phyloP scores from a whole-genome alignment of 2,329 filamentous ascomycete genomes.

The Blastomyces gilchristii region DNA sequence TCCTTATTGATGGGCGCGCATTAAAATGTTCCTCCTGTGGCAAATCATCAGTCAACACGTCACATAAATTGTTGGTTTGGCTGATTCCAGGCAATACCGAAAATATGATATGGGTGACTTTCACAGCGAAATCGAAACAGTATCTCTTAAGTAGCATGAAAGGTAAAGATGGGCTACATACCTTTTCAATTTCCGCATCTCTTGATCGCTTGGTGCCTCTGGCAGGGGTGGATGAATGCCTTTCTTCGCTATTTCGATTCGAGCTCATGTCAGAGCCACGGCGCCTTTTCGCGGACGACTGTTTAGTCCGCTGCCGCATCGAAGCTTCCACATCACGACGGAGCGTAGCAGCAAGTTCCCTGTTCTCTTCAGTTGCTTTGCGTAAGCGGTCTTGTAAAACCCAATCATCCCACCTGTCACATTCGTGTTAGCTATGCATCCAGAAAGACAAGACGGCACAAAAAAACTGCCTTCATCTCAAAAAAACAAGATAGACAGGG shows the following conservation, averaged over 20 bases:
- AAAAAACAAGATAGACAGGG: conserved; percentile 13
- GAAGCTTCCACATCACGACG: conserved; percentile 34
- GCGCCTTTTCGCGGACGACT: conserved; percentile 31
- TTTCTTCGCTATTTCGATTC: conserved; percentile 37
- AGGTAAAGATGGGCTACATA: conserved; percentile 15
- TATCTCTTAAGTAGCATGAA: neutral
- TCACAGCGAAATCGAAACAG: neutral
- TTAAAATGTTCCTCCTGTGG: conserved; percentile 79
- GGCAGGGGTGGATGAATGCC: conserved; percentile 34
- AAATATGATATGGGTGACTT: neutral
- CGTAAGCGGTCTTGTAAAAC: conserved; percentile 85
- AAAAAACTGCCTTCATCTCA: neutral
- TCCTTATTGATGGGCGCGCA: conserved; percentile 70
- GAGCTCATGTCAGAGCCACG: conserved; percentile 35
- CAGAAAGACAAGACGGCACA: neutral
- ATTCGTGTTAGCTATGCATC: neutral
- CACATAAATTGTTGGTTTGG: neutral
- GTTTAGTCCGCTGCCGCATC: conserved; percentile 27
- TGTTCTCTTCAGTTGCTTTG: conserved; percentile 91
- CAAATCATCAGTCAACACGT: conserved; percentile 5
- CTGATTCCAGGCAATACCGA: neutral
- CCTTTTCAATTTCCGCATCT: conserved; percentile 41
- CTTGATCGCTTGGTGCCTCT: conserved; percentile 36
- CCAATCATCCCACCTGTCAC: conserved; percentile 86
- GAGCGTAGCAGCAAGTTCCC: conserved; percentile 59